Evolutionary conservation across 2,329 filamentous ascomycete species (phyloP).

Genomic region (Zopfia rhizophila): DNA sequence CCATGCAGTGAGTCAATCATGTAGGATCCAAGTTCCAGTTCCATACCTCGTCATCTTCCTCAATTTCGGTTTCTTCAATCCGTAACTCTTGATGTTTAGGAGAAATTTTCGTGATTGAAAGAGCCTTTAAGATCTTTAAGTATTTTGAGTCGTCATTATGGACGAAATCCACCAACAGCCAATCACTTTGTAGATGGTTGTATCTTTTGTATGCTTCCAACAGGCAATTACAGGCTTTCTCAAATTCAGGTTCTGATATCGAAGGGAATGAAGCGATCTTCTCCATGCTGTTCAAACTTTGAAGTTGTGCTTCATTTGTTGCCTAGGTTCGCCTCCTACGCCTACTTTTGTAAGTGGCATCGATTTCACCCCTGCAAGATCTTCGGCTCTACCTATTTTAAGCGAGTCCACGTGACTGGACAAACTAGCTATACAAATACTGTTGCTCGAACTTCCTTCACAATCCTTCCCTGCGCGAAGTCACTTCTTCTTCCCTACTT

Average conservation of each 20-base stretch:
- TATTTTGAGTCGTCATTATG: constrained; percentile 22
- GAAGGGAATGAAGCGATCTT: constrained; percentile 37
- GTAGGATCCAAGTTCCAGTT: neutral
- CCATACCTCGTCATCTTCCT: constrained; percentile 34
- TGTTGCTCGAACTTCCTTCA: no score
- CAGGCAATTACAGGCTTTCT: constrained; percentile 35
- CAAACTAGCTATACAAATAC: no score
- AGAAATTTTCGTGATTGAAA: constrained; percentile 11
- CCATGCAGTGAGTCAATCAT: neutral
- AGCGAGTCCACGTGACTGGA: no score
- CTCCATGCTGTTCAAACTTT: constrained; percentile 2
- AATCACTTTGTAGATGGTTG: constrained; percentile 30
- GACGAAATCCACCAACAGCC: constrained; percentile 34
- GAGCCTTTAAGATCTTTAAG: constrained; percentile 34
- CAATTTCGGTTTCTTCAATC: neutral
- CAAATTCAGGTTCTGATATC: constrained; percentile 41
- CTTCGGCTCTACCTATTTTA: no score
- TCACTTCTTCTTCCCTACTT: no score
- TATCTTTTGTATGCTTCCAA: constrained; percentile 24
- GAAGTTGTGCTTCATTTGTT: no score
- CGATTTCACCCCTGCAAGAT: no score
- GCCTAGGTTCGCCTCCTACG: no score
- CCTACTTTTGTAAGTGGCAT: no score
- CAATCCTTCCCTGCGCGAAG: no score
- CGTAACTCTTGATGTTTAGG: constrained; percentile 3